These are phyloP conservation scores for Dillenia turbinata DNA, from an alignment of 164 flowering plant genomes.

Conservation along the genomic window DNA sequence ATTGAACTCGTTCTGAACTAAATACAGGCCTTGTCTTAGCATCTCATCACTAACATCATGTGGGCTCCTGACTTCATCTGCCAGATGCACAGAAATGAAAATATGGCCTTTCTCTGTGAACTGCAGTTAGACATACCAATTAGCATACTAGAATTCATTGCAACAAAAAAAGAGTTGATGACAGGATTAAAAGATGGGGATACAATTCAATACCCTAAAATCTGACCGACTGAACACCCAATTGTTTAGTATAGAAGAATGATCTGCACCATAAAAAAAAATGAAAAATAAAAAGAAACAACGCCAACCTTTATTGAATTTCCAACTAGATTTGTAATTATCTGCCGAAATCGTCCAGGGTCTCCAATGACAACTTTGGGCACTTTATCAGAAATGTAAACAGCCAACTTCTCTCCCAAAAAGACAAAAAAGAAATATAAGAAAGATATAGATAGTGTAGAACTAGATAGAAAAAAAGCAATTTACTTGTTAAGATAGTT, in stretches of 20 bases:
- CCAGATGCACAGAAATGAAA: constrained; percentile 78
- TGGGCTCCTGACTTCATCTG: constrained; percentile 44
- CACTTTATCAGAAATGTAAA: constrained; percentile 66
- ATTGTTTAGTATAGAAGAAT: too few species aligned
- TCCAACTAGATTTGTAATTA: constrained; percentile 89
- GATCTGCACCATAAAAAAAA: neutral
- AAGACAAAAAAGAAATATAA: constrained; percentile 8
- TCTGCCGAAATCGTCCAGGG: constrained; percentile 80
- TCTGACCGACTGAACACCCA: too few species aligned
- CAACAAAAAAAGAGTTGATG: too few species aligned
- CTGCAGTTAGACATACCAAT: constrained; percentile 31
- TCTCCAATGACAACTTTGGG: constrained; percentile 83
- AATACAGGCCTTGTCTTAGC: constrained; percentile 31
- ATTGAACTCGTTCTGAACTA: constrained; percentile 19
- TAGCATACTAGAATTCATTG: constrained; percentile 2
- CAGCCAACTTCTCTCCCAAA: constrained; percentile 64
- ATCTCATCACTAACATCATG: constrained; percentile 34
- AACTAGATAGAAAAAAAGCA: neutral
- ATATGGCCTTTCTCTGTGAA: constrained; percentile 78
- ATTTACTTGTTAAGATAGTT: too few species aligned
- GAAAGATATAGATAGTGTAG: constrained; percentile 1
- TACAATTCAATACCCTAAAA: too few species aligned
- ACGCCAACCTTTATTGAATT: constrained; percentile 82
- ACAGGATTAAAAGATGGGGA: too few species aligned
- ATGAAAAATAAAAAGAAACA: constrained; percentile 1